phyloP scores from a whole-genome alignment of 768 basidiomycete genomes.

The Lactarius tabidus region DNA sequence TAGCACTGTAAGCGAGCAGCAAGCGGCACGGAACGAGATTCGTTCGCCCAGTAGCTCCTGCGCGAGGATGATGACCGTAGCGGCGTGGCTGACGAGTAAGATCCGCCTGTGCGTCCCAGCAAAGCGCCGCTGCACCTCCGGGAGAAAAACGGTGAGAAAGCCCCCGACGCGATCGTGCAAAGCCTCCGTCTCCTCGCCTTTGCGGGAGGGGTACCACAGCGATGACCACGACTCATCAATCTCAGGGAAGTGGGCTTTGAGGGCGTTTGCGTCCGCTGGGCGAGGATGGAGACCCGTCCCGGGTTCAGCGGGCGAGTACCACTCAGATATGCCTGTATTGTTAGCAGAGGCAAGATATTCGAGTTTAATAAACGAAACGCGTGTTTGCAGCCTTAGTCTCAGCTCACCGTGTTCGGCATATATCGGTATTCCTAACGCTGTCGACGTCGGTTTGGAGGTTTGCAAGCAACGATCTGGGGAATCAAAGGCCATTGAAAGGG shows the following conservation, averaged over 20 bases:
- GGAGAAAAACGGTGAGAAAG: slow-evolving; percentile 49
- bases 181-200: slow-evolving; percentile 62
- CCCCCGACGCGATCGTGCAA: slow-evolving; percentile 57
- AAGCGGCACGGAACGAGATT: slow-evolving; percentile 50
- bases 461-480: slow-evolving; percentile 79
- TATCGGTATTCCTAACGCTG: slow-evolving; percentile 60
- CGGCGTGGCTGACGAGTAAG: slow-evolving; percentile 70
- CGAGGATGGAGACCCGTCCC: slow-evolving; percentile 74
- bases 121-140: slow-evolving; percentile 45
- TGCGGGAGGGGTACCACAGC: slow-evolving; percentile 65
- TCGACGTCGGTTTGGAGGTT: slow-evolving; percentile 63
- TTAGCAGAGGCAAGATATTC: not conserved
- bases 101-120: slow-evolving; percentile 46
- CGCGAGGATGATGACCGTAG: slow-evolving; percentile 63
- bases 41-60: slow-evolving; percentile 54
- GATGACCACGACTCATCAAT: slow-evolving; percentile 61
- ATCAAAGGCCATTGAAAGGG: not conserved
- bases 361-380: not conserved
- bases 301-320: slow-evolving; percentile 69
- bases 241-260: slow-evolving; percentile 51
- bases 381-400: not conserved
- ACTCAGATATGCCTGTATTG: slow-evolving; percentile 69
- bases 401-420: slow-evolving; percentile 71
- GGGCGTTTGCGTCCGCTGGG: slow-evolving; percentile 50
- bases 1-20: slow-evolving; percentile 66